Evolutionary conservation across 1,139 yeast genomes (phyloP).

Genomic region (Pichia inconspicua): DNA sequence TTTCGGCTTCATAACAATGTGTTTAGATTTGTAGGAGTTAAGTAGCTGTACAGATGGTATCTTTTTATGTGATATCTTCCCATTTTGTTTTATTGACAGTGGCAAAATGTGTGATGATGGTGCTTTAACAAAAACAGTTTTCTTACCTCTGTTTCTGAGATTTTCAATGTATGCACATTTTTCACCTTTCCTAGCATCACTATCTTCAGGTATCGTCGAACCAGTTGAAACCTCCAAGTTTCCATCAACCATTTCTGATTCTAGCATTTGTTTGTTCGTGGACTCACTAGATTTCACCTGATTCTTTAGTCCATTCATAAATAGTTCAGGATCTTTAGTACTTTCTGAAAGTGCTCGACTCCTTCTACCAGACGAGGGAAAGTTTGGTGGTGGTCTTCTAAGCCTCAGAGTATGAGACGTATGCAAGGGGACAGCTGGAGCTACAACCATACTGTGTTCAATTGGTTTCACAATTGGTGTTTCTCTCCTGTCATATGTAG

Average conservation of each 20-base stretch:
- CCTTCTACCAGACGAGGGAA: slow-evolving; percentile 29
- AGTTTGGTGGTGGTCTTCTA: slow-evolving; percentile 32
- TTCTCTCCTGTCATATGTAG: slow-evolving; percentile 34
- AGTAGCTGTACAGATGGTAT: slow-evolving; percentile 22
- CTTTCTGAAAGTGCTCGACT: slow-evolving; percentile 29
- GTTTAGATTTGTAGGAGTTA: slow-evolving; percentile 24
- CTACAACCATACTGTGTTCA: slow-evolving; percentile 23
- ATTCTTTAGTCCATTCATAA: slow-evolving; percentile 30
- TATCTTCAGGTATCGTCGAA: not conserved
- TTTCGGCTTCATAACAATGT: slow-evolving; percentile 56
- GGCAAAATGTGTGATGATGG: slow-evolving; percentile 14
- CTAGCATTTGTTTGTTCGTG: not conserved
- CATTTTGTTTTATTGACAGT: slow-evolving; percentile 15
- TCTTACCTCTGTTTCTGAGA: slow-evolving; percentile 8
- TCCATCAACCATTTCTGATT: not conserved
- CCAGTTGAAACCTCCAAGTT: not conserved
- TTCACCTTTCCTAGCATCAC: slow-evolving; percentile 11
- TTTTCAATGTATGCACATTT: slow-evolving; percentile 15
- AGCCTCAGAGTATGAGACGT: slow-evolving; percentile 1
- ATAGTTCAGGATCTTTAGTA: slow-evolving; percentile 27
- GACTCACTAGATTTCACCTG: not conserved
- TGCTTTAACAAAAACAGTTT: slow-evolving; percentile 3
- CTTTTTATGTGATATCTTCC: slow-evolving; percentile 18
- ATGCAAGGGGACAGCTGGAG: slow-evolving; percentile 15
- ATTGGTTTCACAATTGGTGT: slow-evolving; percentile 49